A percentile compares a stretch with the other conserved stretches of the same genome.
phyloP scores from a whole-genome alignment of 2,329 filamentous ascomycete species.

The Bipolaris zeicola region DNA sequence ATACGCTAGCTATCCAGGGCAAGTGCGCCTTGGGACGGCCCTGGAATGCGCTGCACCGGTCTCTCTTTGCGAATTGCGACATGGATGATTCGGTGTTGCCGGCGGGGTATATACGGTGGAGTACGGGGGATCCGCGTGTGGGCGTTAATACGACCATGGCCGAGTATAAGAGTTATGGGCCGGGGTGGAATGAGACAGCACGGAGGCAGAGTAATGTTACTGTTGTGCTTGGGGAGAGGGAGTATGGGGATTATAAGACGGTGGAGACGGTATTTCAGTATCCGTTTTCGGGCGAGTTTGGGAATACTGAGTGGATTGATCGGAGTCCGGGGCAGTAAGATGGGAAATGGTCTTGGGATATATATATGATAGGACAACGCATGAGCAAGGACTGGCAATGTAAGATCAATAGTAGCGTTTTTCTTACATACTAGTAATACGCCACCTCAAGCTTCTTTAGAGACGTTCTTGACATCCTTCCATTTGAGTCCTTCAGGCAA shows the following conservation, averaged over 20 bases:
- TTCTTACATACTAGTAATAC: too few relatives aligned
- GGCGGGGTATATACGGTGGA: slow-evolving; percentile 63
- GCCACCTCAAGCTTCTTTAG: not conserved
- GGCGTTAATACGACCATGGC: slow-evolving; percentile 59
- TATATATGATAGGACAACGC: not conserved
- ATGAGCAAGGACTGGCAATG: not conserved
- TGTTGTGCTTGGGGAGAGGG: slow-evolving; percentile 51
- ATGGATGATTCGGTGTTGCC: slow-evolving; percentile 61
- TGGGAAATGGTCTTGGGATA: too few relatives aligned
- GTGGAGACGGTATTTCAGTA: slow-evolving; percentile 39
- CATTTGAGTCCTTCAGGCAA: slow-evolving; percentile 26
- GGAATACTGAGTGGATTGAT: slow-evolving; percentile 59
- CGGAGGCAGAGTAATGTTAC: slow-evolving; percentile 52
- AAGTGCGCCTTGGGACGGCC: slow-evolving; percentile 66
- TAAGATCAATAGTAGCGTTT: too few relatives aligned
- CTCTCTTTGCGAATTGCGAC: slow-evolving; percentile 62
- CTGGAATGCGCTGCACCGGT: slow-evolving; percentile 64
- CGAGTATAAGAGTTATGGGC: slow-evolving; percentile 59
- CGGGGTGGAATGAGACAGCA: slow-evolving; percentile 60
- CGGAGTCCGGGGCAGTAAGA: slow-evolving; percentile 16
- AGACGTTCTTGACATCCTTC: slow-evolving; percentile 9
- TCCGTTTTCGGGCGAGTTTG: slow-evolving; percentile 49
- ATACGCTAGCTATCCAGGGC: slow-evolving; percentile 45
- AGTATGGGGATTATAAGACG: slow-evolving; percentile 36
- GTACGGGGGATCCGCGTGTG: slow-evolving; percentile 49